Evolutionary conservation across 1,284 basidiomycete species (phyloP).

Genomic region (Chondrostereum purpureum): DNA sequence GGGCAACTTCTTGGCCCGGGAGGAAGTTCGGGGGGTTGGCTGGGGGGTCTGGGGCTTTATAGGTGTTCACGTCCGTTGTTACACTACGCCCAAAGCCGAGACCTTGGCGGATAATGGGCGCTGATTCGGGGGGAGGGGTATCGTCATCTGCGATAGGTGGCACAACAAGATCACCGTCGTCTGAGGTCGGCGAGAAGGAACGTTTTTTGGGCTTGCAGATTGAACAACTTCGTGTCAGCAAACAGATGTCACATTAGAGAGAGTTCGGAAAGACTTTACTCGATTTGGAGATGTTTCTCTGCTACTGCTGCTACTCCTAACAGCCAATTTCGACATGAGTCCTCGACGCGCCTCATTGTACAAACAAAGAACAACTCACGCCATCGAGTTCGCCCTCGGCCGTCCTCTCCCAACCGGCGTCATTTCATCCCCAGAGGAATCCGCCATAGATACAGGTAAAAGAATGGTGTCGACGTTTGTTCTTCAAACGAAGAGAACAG

Average conservation of each 20-base stretch:
- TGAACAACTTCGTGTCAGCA: too few species aligned
- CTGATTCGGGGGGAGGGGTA: slow-evolving; percentile 38
- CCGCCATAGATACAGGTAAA: too few species aligned
- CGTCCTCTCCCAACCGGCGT: too few species aligned
- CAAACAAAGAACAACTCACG: too few species aligned
- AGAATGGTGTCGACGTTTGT: too few species aligned
- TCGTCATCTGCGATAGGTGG: slow-evolving; percentile 32
- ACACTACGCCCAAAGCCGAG: slow-evolving; percentile 36
- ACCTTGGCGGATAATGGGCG: slow-evolving; percentile 49
- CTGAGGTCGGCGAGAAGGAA: slow-evolving; percentile 45
- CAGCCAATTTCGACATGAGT: too few species aligned
- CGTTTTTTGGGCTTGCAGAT: slow-evolving; percentile 36
- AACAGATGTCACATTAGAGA: too few species aligned
- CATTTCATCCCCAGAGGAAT: too few species aligned
- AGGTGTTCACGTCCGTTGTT: slow-evolving; percentile 30
- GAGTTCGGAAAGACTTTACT: too few species aligned
- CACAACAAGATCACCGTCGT: slow-evolving; percentile 35
- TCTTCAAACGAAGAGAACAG: too few species aligned
- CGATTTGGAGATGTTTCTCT: slow-evolving; percentile 44
- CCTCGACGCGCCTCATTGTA: too few species aligned
- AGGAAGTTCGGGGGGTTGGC: slow-evolving; percentile 31
- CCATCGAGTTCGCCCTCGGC: too few species aligned
- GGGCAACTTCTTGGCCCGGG: slow-evolving; percentile 43
- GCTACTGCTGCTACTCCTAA: slow-evolving; percentile 56
- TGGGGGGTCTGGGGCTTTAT: slow-evolving; percentile 32